Evolutionary conservation across 164 flowering plant species (phyloP).

Genomic region (Taxillus chinensis): DNA sequence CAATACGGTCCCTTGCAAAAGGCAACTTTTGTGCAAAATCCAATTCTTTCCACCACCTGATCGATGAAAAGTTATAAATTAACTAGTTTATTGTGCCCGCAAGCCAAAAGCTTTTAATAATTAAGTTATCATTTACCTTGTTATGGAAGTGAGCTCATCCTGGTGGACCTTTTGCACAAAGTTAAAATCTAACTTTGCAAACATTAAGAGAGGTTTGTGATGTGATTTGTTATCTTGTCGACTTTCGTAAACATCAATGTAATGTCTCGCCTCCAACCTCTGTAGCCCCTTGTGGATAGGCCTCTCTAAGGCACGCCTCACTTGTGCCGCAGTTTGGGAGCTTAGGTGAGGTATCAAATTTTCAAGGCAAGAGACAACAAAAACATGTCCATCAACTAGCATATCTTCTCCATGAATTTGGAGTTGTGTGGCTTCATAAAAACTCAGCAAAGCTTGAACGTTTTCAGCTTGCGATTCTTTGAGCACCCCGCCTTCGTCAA

Average conservation of each 20-base stretch:
- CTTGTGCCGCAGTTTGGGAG: slow-evolving; percentile 16
- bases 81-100: too few species aligned
- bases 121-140: slow-evolving; percentile 15
- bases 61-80: too few species aligned
- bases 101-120: not conserved
- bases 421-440: slow-evolving; percentile 43
- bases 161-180: slow-evolving; percentile 29
- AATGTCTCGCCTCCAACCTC: slow-evolving; percentile 28
- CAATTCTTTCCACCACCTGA: slow-evolving; percentile 3
- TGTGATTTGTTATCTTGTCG: slow-evolving; percentile 10
- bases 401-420: slow-evolving; percentile 37
- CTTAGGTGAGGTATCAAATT: not conserved
- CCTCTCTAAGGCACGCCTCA: slow-evolving; percentile 22
- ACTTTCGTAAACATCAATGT: slow-evolving; percentile 23
- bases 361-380: slow-evolving; percentile 24
- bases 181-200: slow-evolving; percentile 55
- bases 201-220: slow-evolving; percentile 15
- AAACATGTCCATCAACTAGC: slow-evolving; percentile 35
- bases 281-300: slow-evolving; percentile 26
- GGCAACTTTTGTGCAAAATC: not conserved
- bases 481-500: slow-evolving; percentile 27
- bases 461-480: slow-evolving; percentile 17
- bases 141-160: slow-evolving; percentile 22
- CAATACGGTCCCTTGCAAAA: not conserved
- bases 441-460: slow-evolving; percentile 28